Conservation (phyloP, 768 basidiomycete genomes). For the Lentinula raphanica region DNA sequence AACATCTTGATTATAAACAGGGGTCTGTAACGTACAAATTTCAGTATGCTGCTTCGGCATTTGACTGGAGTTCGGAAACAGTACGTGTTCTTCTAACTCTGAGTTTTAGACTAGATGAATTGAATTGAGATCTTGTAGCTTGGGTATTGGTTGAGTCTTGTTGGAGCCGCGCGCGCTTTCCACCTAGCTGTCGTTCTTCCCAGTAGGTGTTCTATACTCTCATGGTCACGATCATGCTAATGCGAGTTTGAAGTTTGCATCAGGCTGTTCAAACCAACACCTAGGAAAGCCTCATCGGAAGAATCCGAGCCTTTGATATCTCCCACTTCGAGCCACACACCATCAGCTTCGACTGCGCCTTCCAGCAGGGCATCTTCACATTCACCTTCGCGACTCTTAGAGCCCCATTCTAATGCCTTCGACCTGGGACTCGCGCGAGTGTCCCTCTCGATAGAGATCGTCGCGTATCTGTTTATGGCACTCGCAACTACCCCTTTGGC, state of each 20-base stretch:
- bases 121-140: slow-evolving; percentile 52
- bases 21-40: slow-evolving; percentile 54
- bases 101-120: not conserved
- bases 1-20: slow-evolving; percentile 26
- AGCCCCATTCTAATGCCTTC: slow-evolving; percentile 38
- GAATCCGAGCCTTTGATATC: slow-evolving; percentile 29
- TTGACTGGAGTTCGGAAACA: slow-evolving; percentile 63
- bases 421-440: slow-evolving; percentile 66
- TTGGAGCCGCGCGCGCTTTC: slow-evolving; percentile 49
- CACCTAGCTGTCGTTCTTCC: slow-evolving; percentile 57
- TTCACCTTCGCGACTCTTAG: slow-evolving; percentile 4
- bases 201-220: slow-evolving; percentile 31
- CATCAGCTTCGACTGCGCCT: slow-evolving; percentile 11
- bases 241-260: slow-evolving; percentile 41
- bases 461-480: slow-evolving; percentile 46
- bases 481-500: slow-evolving; percentile 37
- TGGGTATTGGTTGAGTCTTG: slow-evolving; percentile 66
- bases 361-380: slow-evolving; percentile 17
- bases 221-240: not conserved
- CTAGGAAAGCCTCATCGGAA: slow-evolving; percentile 15
- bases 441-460: slow-evolving; percentile 54
- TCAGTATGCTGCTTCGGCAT: slow-evolving; percentile 58
- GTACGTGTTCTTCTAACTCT: slow-evolving; percentile 34
- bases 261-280: slow-evolving; percentile 44
- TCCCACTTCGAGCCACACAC: slow-evolving; percentile 11